Evolutionary conservation across 306 rosid genomes (phyloP).

Genomic region (Hippophae rhamnoides): DNA sequence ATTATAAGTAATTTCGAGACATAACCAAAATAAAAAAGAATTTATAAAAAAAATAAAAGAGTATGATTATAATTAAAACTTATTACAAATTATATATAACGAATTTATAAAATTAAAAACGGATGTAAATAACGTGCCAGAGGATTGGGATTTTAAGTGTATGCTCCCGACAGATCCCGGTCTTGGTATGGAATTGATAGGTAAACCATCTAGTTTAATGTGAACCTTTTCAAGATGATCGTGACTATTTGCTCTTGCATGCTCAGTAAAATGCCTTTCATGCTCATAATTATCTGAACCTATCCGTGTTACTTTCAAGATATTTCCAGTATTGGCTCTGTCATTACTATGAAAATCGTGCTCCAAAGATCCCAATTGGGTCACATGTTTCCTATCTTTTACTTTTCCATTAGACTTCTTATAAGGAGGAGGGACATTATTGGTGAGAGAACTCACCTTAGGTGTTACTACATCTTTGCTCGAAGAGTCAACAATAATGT

Average conservation of each 20-base stretch:
- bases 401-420: conserved; percentile 46
- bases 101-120: conserved; percentile 17
- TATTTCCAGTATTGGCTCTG: conserved; percentile 16
- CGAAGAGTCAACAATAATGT: conserved; percentile 20
- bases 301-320: conserved; percentile 26
- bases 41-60: no score
- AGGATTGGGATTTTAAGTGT: conserved; percentile 47
- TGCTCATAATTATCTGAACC: conserved; percentile 39
- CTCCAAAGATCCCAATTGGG: conserved; percentile 25
- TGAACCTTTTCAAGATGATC: conserved; percentile 31
- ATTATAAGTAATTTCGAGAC: no score
- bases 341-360: conserved; percentile 16
- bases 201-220: conserved; percentile 22
- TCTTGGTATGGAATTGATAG: conserved; percentile 37
- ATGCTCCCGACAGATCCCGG: conserved; percentile 53
- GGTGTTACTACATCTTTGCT: conserved; percentile 43
- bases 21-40: no score
- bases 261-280: conserved; percentile 34
- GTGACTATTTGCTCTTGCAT: conserved; percentile 27
- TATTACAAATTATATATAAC: conserved; percentile 35
- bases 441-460: conserved; percentile 41
- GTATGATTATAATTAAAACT: conserved; percentile 19
- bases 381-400: conserved; percentile 30
- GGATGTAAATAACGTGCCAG: no score
- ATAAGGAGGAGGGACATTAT: conserved; percentile 76